phyloP scores from a whole-genome alignment of 352 stramenopile genomes.

The Globisporangium cystogenes region DNA sequence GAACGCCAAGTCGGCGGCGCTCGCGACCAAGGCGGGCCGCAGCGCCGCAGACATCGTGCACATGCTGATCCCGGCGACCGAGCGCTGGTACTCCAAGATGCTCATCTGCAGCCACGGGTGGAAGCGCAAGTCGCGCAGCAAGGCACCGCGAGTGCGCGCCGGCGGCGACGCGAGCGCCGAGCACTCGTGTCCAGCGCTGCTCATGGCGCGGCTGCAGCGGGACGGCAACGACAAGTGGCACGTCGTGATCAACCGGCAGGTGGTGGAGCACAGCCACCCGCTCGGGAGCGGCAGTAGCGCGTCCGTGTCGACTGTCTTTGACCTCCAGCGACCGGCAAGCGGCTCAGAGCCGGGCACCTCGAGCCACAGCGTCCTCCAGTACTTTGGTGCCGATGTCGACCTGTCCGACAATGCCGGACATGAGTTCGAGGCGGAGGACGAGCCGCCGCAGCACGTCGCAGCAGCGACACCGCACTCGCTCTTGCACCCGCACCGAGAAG shows the following conservation, averaged over 20 bases:
- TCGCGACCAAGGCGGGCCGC: constrained; percentile 36
- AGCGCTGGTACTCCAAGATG: constrained; percentile 77
- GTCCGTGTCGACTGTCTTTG: neutral
- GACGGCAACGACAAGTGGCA: constrained; percentile 58
- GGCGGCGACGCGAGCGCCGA: constrained; percentile 1
- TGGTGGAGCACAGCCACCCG: constrained; percentile 59
- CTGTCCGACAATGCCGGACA: neutral
- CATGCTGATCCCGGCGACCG: constrained; percentile 41
- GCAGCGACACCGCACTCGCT: no score
- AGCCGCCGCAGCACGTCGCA: neutral
- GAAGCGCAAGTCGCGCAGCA: constrained; percentile 58
- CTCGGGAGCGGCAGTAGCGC: neutral
- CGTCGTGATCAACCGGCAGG: constrained; percentile 65
- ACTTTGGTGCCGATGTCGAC: neutral
- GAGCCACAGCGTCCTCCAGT: neutral
- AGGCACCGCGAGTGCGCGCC: constrained; percentile 12
- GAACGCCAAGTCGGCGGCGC: constrained; percentile 46
- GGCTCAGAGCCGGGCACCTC: neutral
- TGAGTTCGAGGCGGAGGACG: neutral
- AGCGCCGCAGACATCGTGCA: constrained; percentile 12
- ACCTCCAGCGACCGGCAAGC: neutral
- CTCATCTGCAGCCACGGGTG: constrained; percentile 72
- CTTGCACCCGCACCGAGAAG: constrained; percentile 16
- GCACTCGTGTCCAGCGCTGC: constrained; percentile 50
- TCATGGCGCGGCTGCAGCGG: constrained; percentile 61